Evolutionary conservation across 768 basidiomycete species (phyloP).

Genomic region (Macrolepiota fuliginosa): DNA sequence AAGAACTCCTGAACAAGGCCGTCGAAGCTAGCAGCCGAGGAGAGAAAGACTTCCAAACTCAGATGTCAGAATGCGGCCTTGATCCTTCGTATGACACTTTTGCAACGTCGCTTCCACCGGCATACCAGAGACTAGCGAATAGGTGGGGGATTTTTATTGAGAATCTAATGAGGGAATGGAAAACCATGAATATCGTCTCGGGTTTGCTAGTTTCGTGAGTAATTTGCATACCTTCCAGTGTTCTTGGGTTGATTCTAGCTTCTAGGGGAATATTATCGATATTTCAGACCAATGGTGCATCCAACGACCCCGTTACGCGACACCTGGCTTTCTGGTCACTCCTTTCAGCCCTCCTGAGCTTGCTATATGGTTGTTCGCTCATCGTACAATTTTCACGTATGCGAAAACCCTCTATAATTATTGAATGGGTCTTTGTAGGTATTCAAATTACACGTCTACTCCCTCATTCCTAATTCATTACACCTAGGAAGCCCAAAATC

Average conservation of each 20-base stretch:
- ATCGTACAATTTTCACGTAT: conserved; percentile 63
- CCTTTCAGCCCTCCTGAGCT: conserved; percentile 54
- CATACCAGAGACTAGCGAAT: conserved; percentile 16
- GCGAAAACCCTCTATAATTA: conserved; percentile 58
- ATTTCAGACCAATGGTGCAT: conserved; percentile 33
- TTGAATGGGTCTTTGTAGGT: conserved; percentile 54
- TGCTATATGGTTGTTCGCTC: conserved; percentile 60
- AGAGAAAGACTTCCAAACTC: background rate
- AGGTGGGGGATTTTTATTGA: conserved; percentile 28
- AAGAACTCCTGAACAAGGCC: conserved; percentile 48
- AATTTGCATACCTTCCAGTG: background rate
- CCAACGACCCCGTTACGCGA: conserved; percentile 48
- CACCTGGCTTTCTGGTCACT: conserved; percentile 54
- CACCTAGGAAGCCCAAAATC: conserved; percentile 46
- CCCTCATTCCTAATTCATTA: background rate
- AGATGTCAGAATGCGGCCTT: background rate
- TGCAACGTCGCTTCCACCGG: conserved; percentile 14
- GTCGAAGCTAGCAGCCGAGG: conserved; percentile 22
- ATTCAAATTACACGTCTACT: background rate
- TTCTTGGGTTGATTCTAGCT: background rate
- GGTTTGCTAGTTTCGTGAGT: conserved; percentile 25
- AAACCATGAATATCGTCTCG: conserved; percentile 27
- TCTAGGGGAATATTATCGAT: conserved; percentile 29
- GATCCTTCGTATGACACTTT: background rate
- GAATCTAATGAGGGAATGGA: conserved; percentile 26